Evolutionary conservation across 768 basidiomycete genomes (phyloP).

Genomic region (Boletus speciosus): DNA sequence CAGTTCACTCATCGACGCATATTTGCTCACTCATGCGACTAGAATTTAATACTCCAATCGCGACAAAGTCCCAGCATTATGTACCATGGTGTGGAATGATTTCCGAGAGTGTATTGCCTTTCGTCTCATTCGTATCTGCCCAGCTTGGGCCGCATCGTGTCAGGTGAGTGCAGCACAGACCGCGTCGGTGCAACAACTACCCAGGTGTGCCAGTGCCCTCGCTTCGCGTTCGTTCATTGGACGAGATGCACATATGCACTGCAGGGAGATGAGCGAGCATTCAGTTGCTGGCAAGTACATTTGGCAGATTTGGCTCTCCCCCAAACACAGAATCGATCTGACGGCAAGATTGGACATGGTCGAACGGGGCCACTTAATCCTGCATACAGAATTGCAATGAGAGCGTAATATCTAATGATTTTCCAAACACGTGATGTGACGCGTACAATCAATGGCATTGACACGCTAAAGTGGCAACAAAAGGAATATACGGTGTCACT

Average conservation of each 20-base stretch:
- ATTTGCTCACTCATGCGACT: neutral
- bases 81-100: neutral
- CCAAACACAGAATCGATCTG: too few species aligned
- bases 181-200: neutral
- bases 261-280: neutral
- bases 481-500: conserved; percentile 1
- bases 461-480: neutral
- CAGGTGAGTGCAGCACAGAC: neutral
- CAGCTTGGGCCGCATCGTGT: neutral
- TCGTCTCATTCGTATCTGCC: neutral
- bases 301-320: neutral
- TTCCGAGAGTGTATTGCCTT: neutral
- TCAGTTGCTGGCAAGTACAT: neutral
- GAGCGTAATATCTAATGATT: conserved; percentile 2
- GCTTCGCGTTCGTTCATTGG: neutral
- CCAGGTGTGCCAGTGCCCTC: neutral
- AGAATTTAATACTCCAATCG: neutral
- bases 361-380: neutral
- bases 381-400: neutral
- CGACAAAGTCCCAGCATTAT: neutral
- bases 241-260: neutral
- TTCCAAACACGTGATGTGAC: conserved; percentile 24
- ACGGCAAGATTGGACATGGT: neutral
- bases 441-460: neutral
- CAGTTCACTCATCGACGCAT: conserved; percentile 1